phyloP scores from a whole-genome alignment of 2,329 filamentous ascomycete species.

The Fusarium chaquense region DNA sequence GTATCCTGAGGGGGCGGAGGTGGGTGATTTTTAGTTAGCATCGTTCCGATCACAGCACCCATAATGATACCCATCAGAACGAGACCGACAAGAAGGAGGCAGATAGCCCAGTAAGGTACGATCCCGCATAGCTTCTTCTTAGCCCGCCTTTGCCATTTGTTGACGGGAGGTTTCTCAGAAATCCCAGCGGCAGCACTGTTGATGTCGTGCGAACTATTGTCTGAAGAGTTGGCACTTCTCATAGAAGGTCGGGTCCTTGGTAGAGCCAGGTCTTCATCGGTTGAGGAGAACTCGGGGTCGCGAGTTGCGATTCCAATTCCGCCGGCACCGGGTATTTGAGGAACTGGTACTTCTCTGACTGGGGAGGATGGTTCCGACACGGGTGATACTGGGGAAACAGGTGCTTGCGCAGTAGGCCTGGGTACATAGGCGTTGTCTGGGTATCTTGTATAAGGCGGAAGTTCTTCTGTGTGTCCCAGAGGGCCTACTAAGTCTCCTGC shows the following conservation, averaged over 20 bases:
- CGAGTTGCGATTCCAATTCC: slow-evolving; percentile 71
- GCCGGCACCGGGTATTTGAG: slow-evolving; percentile 66
- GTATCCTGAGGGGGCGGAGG: background rate
- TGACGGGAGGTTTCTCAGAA: slow-evolving; percentile 61
- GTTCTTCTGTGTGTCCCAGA: slow-evolving; percentile 88
- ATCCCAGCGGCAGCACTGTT: slow-evolving; percentile 61
- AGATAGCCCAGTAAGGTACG: slow-evolving; percentile 72
- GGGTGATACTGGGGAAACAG: slow-evolving; percentile 18
- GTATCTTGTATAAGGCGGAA: slow-evolving; percentile 92
- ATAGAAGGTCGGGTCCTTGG: slow-evolving; percentile 65
- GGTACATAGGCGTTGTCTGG: slow-evolving; percentile 75
- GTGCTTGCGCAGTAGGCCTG: slow-evolving; percentile 30
- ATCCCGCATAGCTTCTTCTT: slow-evolving; percentile 69
- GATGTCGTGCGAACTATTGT: slow-evolving; percentile 66
- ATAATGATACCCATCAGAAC: slow-evolving; percentile 67
- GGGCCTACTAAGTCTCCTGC: slow-evolving; percentile 87
- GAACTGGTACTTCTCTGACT: slow-evolving; percentile 7
- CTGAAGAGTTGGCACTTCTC: slow-evolving; percentile 62
- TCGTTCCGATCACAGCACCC: slow-evolving; percentile 67
- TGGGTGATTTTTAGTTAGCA: slow-evolving; percentile 49
- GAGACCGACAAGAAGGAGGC: slow-evolving; percentile 61
- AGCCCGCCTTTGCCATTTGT: slow-evolving; percentile 66
- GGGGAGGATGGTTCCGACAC: slow-evolving; percentile 28
- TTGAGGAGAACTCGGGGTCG: slow-evolving; percentile 72
- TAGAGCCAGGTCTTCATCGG: slow-evolving; percentile 64